Evolutionary conservation across 2,329 filamentous ascomycete species (phyloP).

Genomic region (Penicillium sp.): DNA sequence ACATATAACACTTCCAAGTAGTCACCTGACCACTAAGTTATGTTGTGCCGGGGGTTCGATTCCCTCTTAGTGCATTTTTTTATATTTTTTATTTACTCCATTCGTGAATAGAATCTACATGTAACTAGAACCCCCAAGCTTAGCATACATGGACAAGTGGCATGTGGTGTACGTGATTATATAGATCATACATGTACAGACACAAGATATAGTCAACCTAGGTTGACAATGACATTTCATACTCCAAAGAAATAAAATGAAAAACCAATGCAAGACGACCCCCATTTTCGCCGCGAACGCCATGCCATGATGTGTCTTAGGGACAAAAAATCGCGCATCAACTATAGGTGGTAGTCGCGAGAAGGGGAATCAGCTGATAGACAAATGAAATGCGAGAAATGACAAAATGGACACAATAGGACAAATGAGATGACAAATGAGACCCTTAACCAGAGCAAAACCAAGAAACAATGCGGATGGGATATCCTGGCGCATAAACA

Average conservation of each 20-base stretch:
- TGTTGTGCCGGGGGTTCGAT: constrained; percentile 9
- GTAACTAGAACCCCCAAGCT: no score
- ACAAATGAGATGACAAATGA: constrained; percentile 6
- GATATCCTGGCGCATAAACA: not conserved
- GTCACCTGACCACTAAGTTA: not conserved
- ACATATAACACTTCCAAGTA: constrained; percentile 8
- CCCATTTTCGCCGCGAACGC: constrained; percentile 20
- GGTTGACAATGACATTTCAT: not conserved
- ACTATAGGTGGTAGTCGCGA: constrained; percentile 25
- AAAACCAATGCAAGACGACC: constrained; percentile 10
- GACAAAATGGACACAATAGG: not conserved
- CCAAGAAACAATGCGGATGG: not conserved
- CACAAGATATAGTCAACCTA: not conserved
- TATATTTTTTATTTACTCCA: not conserved
- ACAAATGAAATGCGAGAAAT: not conserved
- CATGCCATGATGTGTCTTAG: constrained; percentile 17
- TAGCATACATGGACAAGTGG: no score
- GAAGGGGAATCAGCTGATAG: constrained; percentile 10
- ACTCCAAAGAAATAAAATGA: not conserved
- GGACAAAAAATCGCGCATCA: constrained; percentile 15
- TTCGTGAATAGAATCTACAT: no score
- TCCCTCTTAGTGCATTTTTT: constrained; percentile 6
- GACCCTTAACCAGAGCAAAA: not conserved
- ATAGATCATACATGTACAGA: not conserved
- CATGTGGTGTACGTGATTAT: not conserved